Evolutionary conservation across 2,329 filamentous ascomycete species (phyloP), one percentile per base, ranked within the genome.

Genomic region (Colletotrichum melonis): DNA sequence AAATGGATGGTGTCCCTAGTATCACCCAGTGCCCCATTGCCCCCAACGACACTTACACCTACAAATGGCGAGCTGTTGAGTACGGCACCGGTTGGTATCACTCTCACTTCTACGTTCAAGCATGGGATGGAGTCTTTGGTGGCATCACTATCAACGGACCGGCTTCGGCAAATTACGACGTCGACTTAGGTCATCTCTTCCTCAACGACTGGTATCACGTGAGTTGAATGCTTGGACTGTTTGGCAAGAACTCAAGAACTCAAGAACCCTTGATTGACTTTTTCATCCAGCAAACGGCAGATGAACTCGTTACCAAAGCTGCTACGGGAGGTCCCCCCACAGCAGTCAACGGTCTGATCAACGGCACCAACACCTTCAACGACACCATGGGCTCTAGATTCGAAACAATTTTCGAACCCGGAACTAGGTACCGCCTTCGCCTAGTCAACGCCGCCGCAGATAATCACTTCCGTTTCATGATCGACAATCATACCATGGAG

Each of bases 71-170:
- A 55, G 89, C 87, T 4, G 88, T 86, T 0, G 83, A 88, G 76
- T 88, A 90, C 78, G 88, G 90, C 11, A 82, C 86, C 0, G 84
- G 83, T 3, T 91, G 88, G 88, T 92, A 92, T 67, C 91, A 92
- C 78, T 89, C 87, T 1, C 91, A 92, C 78, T 89, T 88, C 76
- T 83, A 83, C 3, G 77, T 85, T 0, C 84, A 86, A 69, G 80
- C 82, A 0, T 86, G 82, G 80, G 85, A 92, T 68, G 92, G 92
- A 1, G 80, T 92, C 0, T 83, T 89, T 32, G 92, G 92, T 0
- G 86, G 86, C 2, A 88, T 93, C 46, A 81, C 92, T n/a, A 90
- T 93, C 76, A 86, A 92, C 67, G 91, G 91, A 0, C 91, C 91
- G 0, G 85, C 86, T 0, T 87, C 87, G 2, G 83, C 86, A 14